Base-by-base conservation (phyloP, 495 filamentous ascomycete genomes). In the Oidiodendron maius region DNA sequence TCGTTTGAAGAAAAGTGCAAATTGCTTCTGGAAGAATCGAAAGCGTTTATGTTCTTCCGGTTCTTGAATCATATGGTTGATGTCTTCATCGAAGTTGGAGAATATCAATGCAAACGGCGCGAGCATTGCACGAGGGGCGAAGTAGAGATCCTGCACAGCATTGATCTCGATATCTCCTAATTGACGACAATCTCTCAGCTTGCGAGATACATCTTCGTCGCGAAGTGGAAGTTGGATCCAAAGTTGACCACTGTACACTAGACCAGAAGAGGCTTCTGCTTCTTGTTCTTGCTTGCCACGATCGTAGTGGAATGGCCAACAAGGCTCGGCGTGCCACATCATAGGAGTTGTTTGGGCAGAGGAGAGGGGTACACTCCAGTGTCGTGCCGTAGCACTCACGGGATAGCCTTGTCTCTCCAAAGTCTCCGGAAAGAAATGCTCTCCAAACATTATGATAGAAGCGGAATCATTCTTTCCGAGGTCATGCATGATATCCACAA, bases 31-130 rank as follows among this genome's bases (percentile, higher is more conserved):
- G 43, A 46, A 46, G 15, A 18, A 34, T 18, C 9, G 11, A 10
- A 34, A 46, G 2, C 43, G 25, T 10, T 30, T 17, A n/a, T 44
- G 6, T 18, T 44, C 42, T n/a, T 6, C 11, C 3, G 21, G 22
- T 18, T 26, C 21, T 22, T 34, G 10, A 17, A 46, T 11, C 3
- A 35, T 15, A 9, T 10, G 12, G 5, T n/a, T n/a, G 9, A 46
- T 21, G 8, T n/a, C 43, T 3, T 21, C 4, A 34, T 18, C 25
- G 16, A 46, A 46, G 22, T 46, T 35, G 4, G 24, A 9, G 43
- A 46, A 46, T 12, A 46, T 46, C 15, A 36, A 2, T 3, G 25
- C 25, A 36, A 46, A 46, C 2, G 43, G 43, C 3, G 43, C 43
- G 21, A 46, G 43, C 3, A 22, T 17, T 2, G 28, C 43, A 3